These are phyloP conservation scores for Gaultheria prostrata DNA, from an alignment of 148 eudicot species.

Conservation along the genomic window DNA sequence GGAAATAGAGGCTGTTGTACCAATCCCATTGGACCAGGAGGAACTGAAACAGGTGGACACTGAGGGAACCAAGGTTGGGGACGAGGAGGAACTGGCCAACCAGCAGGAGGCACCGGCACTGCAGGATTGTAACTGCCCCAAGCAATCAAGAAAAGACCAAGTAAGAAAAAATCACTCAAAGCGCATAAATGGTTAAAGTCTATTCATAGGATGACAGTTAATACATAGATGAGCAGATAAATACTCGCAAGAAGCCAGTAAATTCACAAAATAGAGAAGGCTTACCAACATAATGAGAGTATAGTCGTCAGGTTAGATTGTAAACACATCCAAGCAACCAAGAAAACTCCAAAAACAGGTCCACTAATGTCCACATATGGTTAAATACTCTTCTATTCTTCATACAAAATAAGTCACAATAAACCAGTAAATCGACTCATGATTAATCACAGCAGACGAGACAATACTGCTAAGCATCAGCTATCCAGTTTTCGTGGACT, in stretches of 20 bases:
- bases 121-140: constrained; percentile 70
- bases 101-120: constrained; percentile 46
- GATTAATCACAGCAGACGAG: neutral
- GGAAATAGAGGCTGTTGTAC: constrained; percentile 91
- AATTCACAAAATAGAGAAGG: too few species aligned
- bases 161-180: neutral
- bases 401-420: neutral
- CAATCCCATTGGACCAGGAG: constrained; percentile 52
- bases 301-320: neutral
- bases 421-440: neutral
- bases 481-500: neutral
- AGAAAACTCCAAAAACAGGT: neutral
- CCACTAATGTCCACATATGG: neutral
- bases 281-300: neutral
- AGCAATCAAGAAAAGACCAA: constrained; percentile 18
- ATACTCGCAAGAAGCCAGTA: neutral
- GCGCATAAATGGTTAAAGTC: neutral
- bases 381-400: neutral
- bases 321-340: neutral
- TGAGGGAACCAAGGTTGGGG: constrained; percentile 85
- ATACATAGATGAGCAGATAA: neutral
- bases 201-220: neutral
- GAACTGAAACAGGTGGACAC: constrained; percentile 55
- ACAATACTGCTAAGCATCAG: neutral
- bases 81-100: constrained; percentile 82